phyloP scores from a whole-genome alignment of 208 protist species.

The Leishmania gerbilli region DNA sequence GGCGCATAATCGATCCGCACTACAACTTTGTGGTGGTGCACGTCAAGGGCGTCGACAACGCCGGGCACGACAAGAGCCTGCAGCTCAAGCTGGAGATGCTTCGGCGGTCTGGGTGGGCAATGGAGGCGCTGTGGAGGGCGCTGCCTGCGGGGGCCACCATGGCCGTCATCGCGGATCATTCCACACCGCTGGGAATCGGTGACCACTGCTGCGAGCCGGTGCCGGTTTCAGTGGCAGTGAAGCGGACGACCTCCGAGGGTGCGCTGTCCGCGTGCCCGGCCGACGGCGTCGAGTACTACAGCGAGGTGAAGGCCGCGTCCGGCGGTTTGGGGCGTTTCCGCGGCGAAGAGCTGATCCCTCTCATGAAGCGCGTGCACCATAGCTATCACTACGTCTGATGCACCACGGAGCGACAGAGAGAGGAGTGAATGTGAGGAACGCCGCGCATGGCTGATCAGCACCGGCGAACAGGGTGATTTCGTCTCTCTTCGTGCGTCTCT shows the following conservation, averaged over 20 bases:
- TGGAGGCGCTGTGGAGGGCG: constrained; percentile 49
- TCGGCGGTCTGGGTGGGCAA: constrained; percentile 43
- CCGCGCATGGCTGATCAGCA: neutral
- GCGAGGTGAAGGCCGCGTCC: constrained; percentile 41
- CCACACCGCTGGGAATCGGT: constrained; percentile 54
- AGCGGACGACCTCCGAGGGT: constrained; percentile 4
- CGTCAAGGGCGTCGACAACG: constrained; percentile 78
- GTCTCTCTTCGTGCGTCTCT: neutral
- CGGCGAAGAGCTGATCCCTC: constrained; percentile 45
- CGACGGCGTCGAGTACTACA: constrained; percentile 56
- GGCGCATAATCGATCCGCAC: constrained; percentile 13
- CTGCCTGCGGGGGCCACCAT: constrained; percentile 54
- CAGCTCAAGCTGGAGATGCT: constrained; percentile 56
- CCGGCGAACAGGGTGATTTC: neutral
- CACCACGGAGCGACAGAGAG: neutral
- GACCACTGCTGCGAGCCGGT: constrained; percentile 80
- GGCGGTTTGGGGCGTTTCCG: constrained; percentile 55
- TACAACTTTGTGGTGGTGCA: constrained; percentile 70
- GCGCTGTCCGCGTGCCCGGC: constrained; percentile 1
- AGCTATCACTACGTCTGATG: constrained; percentile 55
- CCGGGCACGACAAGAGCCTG: constrained; percentile 58
- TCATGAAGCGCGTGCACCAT: constrained; percentile 59
- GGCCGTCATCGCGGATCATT: constrained; percentile 68
- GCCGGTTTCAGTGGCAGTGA: constrained; percentile 61
- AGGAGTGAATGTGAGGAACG: neutral